Evolutionary conservation across 345 rosid genomes (phyloP), one percentile per base, ranked within the genome.

Genomic region (Brassica nigra): DNA sequence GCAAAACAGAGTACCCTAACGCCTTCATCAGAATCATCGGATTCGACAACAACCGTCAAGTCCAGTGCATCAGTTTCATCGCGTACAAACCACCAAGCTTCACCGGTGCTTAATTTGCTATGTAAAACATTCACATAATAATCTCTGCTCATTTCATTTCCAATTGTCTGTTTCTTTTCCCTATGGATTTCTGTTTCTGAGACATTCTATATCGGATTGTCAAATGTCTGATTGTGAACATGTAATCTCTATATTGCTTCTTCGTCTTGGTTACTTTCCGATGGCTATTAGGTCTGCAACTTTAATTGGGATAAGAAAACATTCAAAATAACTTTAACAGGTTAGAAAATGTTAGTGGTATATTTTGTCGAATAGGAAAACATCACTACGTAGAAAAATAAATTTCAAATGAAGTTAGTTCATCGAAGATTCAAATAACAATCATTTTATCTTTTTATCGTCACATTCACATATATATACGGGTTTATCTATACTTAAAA

Each of bases 141-240:
- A 16, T 64, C 47, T 73, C 30, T 78, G 5, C 68, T 68, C 70
- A 65, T 79, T 61, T 74, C 78, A 7, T 74, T 74, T 62, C 65
- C 64, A 47, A 33, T 74, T 49, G 33, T 79, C n/a, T 73, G 64
- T 74, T 64, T 49, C 34, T 70, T 47, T 7, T 59, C 4, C 27
- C 23, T 75, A 28, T 68, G n/a, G 14, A 20, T 36, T 67, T 78
- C 62, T 78, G 68, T 73, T 73, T 61, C 28, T 67, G 67, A 67
- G 70, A 67, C 65, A 79, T 61, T 42, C 18, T 47, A 18, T 74
- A 28, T 67, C 70, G 58, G 65, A 74, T 44, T 74, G 37, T 74
- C 66, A 68, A 68, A 73, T 79, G 70, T 79, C 74, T 79, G 78
- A 74, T 74, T 44, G 74, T 79, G 65, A 79, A 79, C 74, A 33